Conservation (phyloP, 2,329 filamentous ascomycete genomes). For the Xylariaceae sp. region DNA sequence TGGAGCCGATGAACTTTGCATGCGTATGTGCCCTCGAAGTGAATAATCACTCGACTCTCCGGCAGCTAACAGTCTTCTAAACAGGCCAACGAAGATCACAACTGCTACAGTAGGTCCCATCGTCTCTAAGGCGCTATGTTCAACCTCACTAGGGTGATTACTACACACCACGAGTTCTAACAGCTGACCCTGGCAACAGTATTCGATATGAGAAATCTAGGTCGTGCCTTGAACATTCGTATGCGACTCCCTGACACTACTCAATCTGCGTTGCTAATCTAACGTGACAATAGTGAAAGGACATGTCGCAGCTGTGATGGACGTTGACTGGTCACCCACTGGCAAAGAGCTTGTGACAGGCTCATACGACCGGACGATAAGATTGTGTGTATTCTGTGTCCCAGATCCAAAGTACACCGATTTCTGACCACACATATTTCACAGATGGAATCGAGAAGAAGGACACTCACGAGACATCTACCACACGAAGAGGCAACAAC, state of each 20-base stretch:
- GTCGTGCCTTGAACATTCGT: constrained; percentile 77
- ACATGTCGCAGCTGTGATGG: constrained; percentile 76
- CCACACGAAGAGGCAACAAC: constrained; percentile 97
- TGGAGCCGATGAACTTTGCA: constrained; percentile 95
- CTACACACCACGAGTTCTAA: background rate
- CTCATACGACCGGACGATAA: constrained; percentile 81
- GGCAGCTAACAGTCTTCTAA: background rate
- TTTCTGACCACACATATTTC: background rate
- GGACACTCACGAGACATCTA: constrained; percentile 92
- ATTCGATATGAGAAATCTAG: constrained; percentile 92
- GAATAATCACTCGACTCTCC: too few species aligned
- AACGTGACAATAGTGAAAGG: constrained; percentile 21
- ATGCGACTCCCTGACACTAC: constrained; percentile 63
- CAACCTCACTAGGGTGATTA: background rate
- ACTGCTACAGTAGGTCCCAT: constrained; percentile 41
- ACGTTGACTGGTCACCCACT: constrained; percentile 91
- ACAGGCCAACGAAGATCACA: constrained; percentile 80
- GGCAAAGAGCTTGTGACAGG: constrained; percentile 91
- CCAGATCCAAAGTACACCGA: background rate
- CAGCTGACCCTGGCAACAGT: constrained; percentile 83
- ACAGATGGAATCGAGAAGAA: constrained; percentile 68
- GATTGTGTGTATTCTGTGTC: constrained; percentile 45
- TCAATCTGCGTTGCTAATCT: constrained; percentile 53
- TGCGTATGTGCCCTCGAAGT: background rate
- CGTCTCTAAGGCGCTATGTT: background rate